A percentile compares a stretch with the other conserved stretches of the same genome.
Evolutionary conservation across 164 flowering plant genomes (phyloP).

Genomic region (Magnolia sinica): DNA sequence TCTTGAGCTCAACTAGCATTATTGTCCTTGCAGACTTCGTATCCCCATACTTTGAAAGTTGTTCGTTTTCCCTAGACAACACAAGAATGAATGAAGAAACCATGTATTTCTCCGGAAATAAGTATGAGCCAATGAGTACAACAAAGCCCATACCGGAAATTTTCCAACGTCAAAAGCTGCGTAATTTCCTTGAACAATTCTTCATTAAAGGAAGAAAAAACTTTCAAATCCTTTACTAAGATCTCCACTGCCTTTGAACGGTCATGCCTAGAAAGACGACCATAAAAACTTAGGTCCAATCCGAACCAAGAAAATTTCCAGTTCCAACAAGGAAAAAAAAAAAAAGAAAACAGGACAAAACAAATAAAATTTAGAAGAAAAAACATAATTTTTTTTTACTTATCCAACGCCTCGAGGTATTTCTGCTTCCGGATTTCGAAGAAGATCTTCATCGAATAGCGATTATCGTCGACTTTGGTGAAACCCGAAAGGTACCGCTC

Average conservation of each 20-base stretch:
- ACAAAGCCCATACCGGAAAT: constrained; percentile 55
- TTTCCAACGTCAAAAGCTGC: constrained; percentile 72
- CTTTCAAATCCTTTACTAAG: constrained; percentile 77
- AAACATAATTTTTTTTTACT: constrained; percentile 29
- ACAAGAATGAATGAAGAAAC: not conserved
- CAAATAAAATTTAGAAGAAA: not conserved
- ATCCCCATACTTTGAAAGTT: constrained; percentile 81
- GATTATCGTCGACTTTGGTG: constrained; percentile 76
- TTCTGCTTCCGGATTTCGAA: constrained; percentile 90
- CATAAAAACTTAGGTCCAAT: not conserved
- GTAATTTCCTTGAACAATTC: constrained; percentile 86
- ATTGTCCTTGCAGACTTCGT: constrained; percentile 78
- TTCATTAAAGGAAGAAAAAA: constrained; percentile 75
- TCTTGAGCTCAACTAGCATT: constrained; percentile 75
- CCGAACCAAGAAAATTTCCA: not conserved
- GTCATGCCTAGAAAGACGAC: constrained; percentile 52
- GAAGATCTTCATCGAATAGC: constrained; percentile 86
- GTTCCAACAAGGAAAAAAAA: not conserved
- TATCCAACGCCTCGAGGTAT: constrained; percentile 89
- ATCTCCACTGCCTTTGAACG: constrained; percentile 79
- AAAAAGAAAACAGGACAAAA: not conserved
- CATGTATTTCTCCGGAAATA: not conserved
- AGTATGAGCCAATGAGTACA: not conserved
- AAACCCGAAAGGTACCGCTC: constrained; percentile 84
- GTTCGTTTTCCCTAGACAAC: constrained; percentile 70